phyloP scores from a whole-genome alignment of 768 basidiomycete genomes.

The Hirschioporus abietinus region DNA sequence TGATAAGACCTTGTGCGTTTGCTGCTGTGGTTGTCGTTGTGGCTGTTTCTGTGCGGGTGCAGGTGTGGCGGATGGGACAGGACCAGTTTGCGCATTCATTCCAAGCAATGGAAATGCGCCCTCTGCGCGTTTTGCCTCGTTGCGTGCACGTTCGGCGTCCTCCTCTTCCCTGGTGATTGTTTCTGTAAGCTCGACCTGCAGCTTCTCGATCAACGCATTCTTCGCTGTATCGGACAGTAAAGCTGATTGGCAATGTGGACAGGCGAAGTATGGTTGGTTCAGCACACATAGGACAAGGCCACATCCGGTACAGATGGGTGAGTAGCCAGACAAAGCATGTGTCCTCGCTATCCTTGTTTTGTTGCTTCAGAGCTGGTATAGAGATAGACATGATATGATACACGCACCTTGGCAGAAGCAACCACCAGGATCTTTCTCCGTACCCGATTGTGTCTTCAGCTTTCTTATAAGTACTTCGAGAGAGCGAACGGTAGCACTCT shows the following conservation, averaged over 20 bases:
- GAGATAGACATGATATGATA: not conserved
- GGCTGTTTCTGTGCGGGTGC: conserved; percentile 9
- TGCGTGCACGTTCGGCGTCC: conserved; percentile 39
- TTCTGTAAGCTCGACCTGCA: conserved; percentile 40
- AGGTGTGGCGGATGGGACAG: conserved; percentile 7
- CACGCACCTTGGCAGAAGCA: conserved; percentile 64
- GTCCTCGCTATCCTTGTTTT: conserved; percentile 37
- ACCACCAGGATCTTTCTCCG: conserved; percentile 50
- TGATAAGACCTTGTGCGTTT: conserved; percentile 56
- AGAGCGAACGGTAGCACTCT: conserved; percentile 42
- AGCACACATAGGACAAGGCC: conserved; percentile 58
- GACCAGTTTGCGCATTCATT: conserved; percentile 4
- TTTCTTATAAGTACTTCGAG: conserved; percentile 45
- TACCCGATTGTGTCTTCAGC: conserved; percentile 28
- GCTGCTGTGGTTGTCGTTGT: conserved; percentile 20
- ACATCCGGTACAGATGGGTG: conserved; percentile 49
- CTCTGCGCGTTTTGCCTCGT: conserved; percentile 43
- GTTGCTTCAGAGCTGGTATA: not conserved
- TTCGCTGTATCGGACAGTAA: conserved; percentile 33
- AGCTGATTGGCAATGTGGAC: conserved; percentile 44
- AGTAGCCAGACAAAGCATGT: conserved; percentile 54
- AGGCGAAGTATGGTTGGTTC: conserved; percentile 49
- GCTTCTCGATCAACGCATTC: conserved; percentile 31
- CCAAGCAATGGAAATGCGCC: conserved; percentile 60
- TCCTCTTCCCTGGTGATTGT: conserved; percentile 43